Conservation (phyloP, 306 rosid species). For the Pyrus betulifolia region DNA sequence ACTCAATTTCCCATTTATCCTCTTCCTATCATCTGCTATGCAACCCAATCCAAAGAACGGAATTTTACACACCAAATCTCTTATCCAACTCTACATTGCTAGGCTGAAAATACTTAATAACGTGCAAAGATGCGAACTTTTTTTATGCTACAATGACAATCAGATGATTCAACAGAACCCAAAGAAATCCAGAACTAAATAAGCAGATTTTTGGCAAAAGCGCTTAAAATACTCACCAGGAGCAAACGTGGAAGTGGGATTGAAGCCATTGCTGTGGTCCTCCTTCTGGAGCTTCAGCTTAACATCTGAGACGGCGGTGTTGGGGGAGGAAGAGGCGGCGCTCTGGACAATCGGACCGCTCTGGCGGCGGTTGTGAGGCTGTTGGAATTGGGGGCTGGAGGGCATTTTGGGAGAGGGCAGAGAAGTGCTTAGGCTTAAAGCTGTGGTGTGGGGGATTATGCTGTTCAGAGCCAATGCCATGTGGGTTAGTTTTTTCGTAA, state of each 20-base stretch:
- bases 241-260: slow-evolving; percentile 18
- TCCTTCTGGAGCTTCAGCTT: slow-evolving; percentile 14
- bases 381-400: slow-evolving; percentile 7
- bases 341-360: neutral
- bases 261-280: neutral
- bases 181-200: neutral
- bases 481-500: neutral
- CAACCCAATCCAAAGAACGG: neutral
- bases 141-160: neutral
- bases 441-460: slow-evolving; percentile 25
- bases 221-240: slow-evolving; percentile 23
- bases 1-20: neutral
- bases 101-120: too few relatives aligned
- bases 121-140: neutral
- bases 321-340: slow-evolving; percentile 18
- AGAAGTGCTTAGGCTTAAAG: slow-evolving; percentile 9
- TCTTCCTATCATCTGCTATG: neutral
- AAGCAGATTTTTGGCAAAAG: neutral
- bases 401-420: slow-evolving; percentile 13
- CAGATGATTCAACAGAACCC: neutral
- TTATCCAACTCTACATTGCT: too few relatives aligned
- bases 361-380: slow-evolving; percentile 12
- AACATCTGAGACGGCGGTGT: slow-evolving; percentile 28
- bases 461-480: slow-evolving; percentile 32
- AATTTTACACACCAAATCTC: too few relatives aligned